Evolutionary conservation across 305 asterid genomes (phyloP), one percentile per base, ranked within the genome.

Genomic region (Caryopteris hybrid): DNA sequence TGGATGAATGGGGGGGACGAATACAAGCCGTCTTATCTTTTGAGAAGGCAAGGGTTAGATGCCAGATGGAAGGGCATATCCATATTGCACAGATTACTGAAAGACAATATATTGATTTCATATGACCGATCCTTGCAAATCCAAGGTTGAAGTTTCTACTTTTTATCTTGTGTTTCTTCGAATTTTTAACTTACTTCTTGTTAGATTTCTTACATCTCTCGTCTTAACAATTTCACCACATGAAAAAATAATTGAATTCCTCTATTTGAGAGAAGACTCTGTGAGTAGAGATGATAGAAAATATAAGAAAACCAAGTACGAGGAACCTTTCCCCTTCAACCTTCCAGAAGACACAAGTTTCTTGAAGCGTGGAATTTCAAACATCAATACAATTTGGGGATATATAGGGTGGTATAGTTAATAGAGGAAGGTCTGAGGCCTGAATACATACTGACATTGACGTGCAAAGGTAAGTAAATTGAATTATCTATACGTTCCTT

Each of bases 51-150:
- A 53, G 99, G 97, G 25, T 63, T 94, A 34, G 91, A 97, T 74
- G 97, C 88, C 4, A 97, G 99, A 18, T 89, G 99, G 99, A 85
- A 97, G 79, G 88, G 91, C 13, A 89, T 94, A 65, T 81, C 97
- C 27, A 61, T 84, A 38, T 66, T 86, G 3, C 96, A 89, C 69
- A 69, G 82, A 72, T 73, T 91, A 38, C 80, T 78, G 9, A 89
- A 89, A 69, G 99, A 97, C 29, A 97, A 94, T 71, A 66, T 89
- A 47, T 57, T 94, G 56, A 76, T 94, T 59, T 73, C 88, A 82
- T 72, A 68, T 91, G 86, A 70, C 72, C 18, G 91, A 53, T 48
- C 92, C 89, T n/a, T 91, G 96, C 91, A 94, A 79, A 74, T 65
- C 91, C 11, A 83, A 88, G 97, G 99, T 93, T n/a, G n/a, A n/a